Percentiles rank a stretch among this genome's conserved stretches.
phyloP scores from a whole-genome alignment of 1,284 basidiomycete genomes.

The Anthracocystis setariae region DNA sequence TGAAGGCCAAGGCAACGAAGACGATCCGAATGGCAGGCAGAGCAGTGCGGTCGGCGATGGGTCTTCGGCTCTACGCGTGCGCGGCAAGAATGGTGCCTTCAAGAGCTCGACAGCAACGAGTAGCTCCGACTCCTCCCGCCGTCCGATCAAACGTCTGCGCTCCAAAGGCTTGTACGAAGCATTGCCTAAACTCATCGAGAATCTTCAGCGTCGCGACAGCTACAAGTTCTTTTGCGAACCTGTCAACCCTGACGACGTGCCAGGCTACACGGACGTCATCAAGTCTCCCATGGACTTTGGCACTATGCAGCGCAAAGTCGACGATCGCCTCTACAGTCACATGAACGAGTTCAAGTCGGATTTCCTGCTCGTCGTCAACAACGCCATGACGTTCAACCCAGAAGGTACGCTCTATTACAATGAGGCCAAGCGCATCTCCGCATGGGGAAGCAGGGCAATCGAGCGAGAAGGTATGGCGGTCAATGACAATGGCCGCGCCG shows the following conservation, averaged over 20 bases:
- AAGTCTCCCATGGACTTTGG: slow-evolving; percentile 83
- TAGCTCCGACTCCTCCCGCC: slow-evolving; percentile 18
- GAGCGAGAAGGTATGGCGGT: slow-evolving; percentile 56
- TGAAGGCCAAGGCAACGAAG: slow-evolving; percentile 7
- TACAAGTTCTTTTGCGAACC: slow-evolving; percentile 84
- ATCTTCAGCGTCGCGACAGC: slow-evolving; percentile 75
- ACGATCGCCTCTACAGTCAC: slow-evolving; percentile 42
- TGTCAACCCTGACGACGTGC: slow-evolving; percentile 75
- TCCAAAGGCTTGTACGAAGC: slow-evolving; percentile 50
- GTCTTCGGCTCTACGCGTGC: slow-evolving; percentile 14
- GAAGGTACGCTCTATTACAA: slow-evolving; percentile 60
- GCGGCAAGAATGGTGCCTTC: slow-evolving; percentile 31
- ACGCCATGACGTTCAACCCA: slow-evolving; percentile 64
- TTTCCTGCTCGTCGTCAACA: slow-evolving; percentile 59
- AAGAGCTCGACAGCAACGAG: slow-evolving; percentile 5
- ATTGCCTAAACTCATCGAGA: slow-evolving; percentile 50
- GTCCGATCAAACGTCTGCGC: slow-evolving; percentile 47
- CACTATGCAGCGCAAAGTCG: slow-evolving; percentile 73
- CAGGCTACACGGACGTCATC: slow-evolving; percentile 77
- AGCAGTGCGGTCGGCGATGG: not conserved
- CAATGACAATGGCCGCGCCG: slow-evolving; percentile 50
- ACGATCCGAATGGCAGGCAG: slow-evolving; percentile 2
- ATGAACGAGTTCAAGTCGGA: slow-evolving; percentile 59
- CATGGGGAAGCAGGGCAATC: slow-evolving; percentile 60
- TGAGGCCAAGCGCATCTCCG: slow-evolving; percentile 57